phyloP scores from a whole-genome alignment of 1,139 yeast species.

The Hemisphaericaspora xylofermentans region DNA sequence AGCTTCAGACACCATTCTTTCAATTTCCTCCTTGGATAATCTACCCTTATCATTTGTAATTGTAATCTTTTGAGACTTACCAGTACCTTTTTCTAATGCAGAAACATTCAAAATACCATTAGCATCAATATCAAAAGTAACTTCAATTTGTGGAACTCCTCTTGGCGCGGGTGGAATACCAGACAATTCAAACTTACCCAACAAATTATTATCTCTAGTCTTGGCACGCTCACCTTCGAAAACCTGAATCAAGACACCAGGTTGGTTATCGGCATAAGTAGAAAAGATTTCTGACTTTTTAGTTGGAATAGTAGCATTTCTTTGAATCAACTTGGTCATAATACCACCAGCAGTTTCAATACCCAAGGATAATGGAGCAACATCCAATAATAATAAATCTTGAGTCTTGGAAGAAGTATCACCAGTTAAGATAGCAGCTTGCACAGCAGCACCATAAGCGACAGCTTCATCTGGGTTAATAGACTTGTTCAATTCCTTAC shows the following conservation, averaged over 20 bases:
- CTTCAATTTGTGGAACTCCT: conserved; percentile 96
- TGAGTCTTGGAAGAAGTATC: conserved; percentile 75
- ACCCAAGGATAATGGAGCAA: conserved; percentile 90
- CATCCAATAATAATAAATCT: conserved; percentile 86
- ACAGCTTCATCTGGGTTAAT: conserved; percentile 48
- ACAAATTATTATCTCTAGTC: conserved; percentile 89
- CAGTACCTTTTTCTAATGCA: conserved; percentile 94
- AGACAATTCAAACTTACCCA: conserved; percentile 90
- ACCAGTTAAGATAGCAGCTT: conserved; percentile 66
- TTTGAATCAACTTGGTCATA: conserved; percentile 92
- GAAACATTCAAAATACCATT: conserved; percentile 92
- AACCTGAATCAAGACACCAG: conserved; percentile 92
- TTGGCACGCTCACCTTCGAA: conserved; percentile 96
- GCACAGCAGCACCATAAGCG: conserved; percentile 48
- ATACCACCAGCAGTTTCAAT: conserved; percentile 97
- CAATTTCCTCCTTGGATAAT: conserved; percentile 49
- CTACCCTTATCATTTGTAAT: conserved; percentile 49
- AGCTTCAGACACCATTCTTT: conserved; percentile 50
- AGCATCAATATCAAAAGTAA: conserved; percentile 88
- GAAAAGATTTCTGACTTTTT: conserved; percentile 94
- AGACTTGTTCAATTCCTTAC: conserved; percentile 46
- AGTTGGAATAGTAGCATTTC: conserved; percentile 95
- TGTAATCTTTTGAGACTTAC: conserved; percentile 46
- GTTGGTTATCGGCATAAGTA: conserved; percentile 95
- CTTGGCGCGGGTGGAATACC: conserved; percentile 98